A percentile compares a stretch with the other conserved stretches of the same genome.
phyloP scores from a whole-genome alignment of 1,139 yeast species.

The Candida gigantensis region DNA sequence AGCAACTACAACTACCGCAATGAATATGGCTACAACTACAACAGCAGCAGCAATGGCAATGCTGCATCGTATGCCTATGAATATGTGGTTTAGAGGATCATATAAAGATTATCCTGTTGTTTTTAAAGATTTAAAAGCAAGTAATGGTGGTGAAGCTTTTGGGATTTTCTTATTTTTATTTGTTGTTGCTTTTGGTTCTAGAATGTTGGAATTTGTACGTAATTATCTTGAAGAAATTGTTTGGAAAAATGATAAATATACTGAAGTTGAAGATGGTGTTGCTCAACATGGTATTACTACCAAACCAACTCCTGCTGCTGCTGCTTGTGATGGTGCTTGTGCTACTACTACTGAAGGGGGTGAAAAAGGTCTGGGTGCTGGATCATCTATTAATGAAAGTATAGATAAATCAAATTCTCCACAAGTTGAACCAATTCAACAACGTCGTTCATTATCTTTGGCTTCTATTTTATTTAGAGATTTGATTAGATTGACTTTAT shows the following conservation, averaged over 20 bases:
- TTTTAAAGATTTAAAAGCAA: conserved; percentile 54
- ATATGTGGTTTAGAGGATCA: conserved; percentile 53
- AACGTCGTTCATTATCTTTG: conserved; percentile 15
- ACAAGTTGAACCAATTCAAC: conserved; percentile 1
- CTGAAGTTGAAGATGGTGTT: conserved; percentile 13
- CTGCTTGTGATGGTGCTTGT: too few species aligned
- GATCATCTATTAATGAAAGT: too few species aligned
- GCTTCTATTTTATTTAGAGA: conserved; percentile 48
- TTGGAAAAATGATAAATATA: conserved; percentile 46
- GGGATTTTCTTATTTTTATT: conserved; percentile 68
- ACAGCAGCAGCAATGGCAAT: conserved; percentile 4
- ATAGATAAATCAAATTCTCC: conserved; percentile 5
- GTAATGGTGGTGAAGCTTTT: conserved; percentile 60
- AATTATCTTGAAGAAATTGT: conserved; percentile 68
- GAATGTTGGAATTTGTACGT: conserved; percentile 58
- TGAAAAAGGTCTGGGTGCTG: too few species aligned
- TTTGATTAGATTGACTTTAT: conserved; percentile 51
- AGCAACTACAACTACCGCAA: conserved; percentile 5
- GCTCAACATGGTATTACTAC: conserved; percentile 12
- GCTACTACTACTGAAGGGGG: too few species aligned
- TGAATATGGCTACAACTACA: conserved; percentile 15
- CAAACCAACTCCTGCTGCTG: conserved; percentile 6
- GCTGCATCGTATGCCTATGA: conserved; percentile 41
- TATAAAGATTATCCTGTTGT: conserved; percentile 61
- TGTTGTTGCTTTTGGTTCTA: conserved; percentile 55